Evolutionary conservation across 352 stramenopile genomes (phyloP), one percentile per base, ranked within the genome.

Genomic region (Globisporangium middletonii): DNA sequence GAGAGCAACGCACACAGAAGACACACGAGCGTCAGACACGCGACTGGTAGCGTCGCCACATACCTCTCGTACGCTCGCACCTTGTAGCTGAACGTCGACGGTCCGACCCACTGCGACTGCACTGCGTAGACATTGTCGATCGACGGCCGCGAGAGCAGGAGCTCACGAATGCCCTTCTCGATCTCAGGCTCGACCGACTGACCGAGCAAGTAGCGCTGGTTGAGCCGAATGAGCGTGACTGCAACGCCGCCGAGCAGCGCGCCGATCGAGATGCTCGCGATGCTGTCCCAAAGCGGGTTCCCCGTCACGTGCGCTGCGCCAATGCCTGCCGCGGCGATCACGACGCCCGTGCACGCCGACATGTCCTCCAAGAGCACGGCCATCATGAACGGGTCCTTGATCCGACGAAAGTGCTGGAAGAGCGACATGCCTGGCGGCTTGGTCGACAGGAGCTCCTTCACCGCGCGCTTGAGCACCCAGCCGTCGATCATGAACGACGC

Each of bases 41-140:
- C 15, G 11, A 35, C 3, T 0, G 15, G 15, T 9, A 46, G 30
- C n/a, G 55, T 30, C 53, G 26, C 19, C 18, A 11, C 46, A 51
- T 11, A 23, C 3, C 27, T 7, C 8, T 38, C 33, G 18, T 42
- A 42, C 19, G 38, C 12, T 19, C 27, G 16, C 62, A 94, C 83
- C 77, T 99, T 99, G 84, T 98, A 99, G 60, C 92, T 97, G 65
- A 99, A 99, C 8, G 91, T 98, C 62, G 98, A 97, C 3, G 96
- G 95, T 18, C 95, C 95, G 43, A 98, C 96, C 95, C 95, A 99
- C 77, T 99, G 96, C 44, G 87, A 98, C 76, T 99, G 96, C 51
- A 99, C 95, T 23, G 79, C 89, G 65, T 96, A 91, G 30, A 98
- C 91, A 55, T 93, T 89, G 50, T 98, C 95, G 69, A 98, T 98